Evolutionary conservation across 192 early-diverging fungal genomes (phyloP).

Genomic region (Umbelopsis sp.): DNA sequence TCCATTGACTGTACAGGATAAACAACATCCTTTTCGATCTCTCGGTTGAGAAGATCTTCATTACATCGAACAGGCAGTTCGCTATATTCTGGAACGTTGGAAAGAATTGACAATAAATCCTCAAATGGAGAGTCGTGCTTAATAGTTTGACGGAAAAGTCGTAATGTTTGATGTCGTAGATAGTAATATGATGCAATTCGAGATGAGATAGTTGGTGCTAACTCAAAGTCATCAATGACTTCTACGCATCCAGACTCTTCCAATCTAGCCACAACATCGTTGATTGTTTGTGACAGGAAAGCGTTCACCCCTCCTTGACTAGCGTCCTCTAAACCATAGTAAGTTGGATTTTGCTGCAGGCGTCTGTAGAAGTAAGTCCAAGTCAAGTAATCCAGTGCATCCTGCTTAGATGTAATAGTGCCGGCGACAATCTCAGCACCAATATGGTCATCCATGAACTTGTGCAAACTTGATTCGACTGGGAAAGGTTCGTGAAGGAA

Average conservation of each 20-base stretch:
- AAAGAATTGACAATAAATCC: constrained; percentile 91
- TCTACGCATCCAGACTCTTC: constrained; percentile 83
- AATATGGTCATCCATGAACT: constrained; percentile 95
- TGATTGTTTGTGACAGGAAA: constrained; percentile 93
- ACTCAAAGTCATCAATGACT: constrained; percentile 70
- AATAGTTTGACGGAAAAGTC: constrained; percentile 90
- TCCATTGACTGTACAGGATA: constrained; percentile 56
- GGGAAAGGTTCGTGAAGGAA: constrained; percentile 96
- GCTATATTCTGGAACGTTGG: constrained; percentile 93
- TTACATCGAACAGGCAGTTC: constrained; percentile 91
- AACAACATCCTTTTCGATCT: constrained; percentile 84
- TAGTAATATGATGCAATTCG: constrained; percentile 99
- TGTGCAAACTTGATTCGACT: constrained; percentile 93
- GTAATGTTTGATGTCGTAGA: constrained; percentile 92
- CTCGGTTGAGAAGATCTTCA: constrained; percentile 82
- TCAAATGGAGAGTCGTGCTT: constrained; percentile 84
- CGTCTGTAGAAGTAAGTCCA: constrained; percentile 99
- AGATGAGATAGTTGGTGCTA: constrained; percentile 86
- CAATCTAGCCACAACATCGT: constrained; percentile 86
- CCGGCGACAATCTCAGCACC: constrained; percentile 95
- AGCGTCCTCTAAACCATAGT: constrained; percentile 87
- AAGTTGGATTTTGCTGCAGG: constrained; percentile 96
- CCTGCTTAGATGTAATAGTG: constrained; percentile 96
- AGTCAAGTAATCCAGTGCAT: constrained; percentile 98
- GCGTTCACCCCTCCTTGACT: constrained; percentile 89